These are phyloP conservation scores for Jasminum sambac DNA, from an alignment of 257 asterid species.

Conservation along the genomic window DNA sequence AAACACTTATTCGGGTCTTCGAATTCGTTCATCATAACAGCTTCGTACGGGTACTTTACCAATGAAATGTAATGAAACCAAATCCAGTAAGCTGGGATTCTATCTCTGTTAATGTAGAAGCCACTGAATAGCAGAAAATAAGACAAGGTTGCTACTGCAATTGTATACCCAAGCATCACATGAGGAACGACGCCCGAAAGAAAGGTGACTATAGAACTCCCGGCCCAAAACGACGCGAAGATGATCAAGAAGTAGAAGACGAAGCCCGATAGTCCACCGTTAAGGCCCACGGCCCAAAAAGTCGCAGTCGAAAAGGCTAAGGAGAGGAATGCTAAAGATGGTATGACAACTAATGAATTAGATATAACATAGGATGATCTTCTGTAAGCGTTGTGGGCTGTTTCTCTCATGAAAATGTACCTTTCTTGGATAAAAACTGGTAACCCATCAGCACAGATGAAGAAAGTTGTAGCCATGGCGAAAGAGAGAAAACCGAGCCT, in stretches of 20 bases:
- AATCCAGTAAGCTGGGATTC: conserved; percentile 81
- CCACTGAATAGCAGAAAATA: conserved; percentile 77
- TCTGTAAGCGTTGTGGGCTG: conserved; percentile 68
- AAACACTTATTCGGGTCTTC: conserved; percentile 60
- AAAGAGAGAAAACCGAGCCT: conserved; percentile 33
- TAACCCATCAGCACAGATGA: conserved; percentile 78
- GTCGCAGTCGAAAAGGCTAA: conserved; percentile 60
- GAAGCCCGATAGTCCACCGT: conserved; percentile 53
- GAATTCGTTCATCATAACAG: conserved; percentile 69
- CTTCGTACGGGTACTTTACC: conserved; percentile 82
- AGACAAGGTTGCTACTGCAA: conserved; percentile 68
- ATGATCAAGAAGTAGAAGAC: conserved; percentile 55
- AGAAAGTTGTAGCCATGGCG: conserved; percentile 78
- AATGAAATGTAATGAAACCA: conserved; percentile 84
- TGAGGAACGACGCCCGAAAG: conserved; percentile 76
- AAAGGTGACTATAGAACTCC: conserved; percentile 75
- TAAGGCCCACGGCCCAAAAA: conserved; percentile 72
- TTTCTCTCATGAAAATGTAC: conserved; percentile 76
- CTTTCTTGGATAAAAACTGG: conserved; percentile 73
- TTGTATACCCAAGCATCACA: conserved; percentile 79
- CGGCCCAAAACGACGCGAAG: conserved; percentile 79
- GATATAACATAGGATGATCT: conserved; percentile 69
- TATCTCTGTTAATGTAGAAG: conserved; percentile 70
- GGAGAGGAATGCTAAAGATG: conserved; percentile 51
- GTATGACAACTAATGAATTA: conserved; percentile 56